Evolutionary conservation across 345 rosid genomes (phyloP), one percentile per base, ranked within the genome.

Genomic region (Gossypium turneri): DNA sequence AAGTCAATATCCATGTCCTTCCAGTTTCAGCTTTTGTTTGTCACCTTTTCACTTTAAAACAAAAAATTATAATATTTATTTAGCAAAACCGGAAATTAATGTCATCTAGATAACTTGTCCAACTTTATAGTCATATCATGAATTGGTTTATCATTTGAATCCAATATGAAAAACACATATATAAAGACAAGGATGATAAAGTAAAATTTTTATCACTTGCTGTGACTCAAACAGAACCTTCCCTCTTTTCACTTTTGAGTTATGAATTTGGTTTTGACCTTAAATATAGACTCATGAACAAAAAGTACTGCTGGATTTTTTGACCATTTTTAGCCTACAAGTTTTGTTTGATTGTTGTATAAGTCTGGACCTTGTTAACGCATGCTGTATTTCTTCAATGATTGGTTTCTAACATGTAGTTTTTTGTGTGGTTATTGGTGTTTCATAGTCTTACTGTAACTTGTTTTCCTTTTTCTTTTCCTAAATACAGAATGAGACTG

Each of bases 401-500:
- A 53, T 47, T 51, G 25, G 5, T 22, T 34, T 75, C 10, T 41
- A 15, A 24, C 2, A 43, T 29, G 4, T 51, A 15, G 3, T 12
- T 20, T 20, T 15, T 19, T 1, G 7, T 34, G 7, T 52, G 13
- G 22, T 41, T 62, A 57, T 63, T 0, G 4, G 61, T 50, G 9
- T 57, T 34, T 62, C 11, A 29, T 50, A 5, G 22, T 62, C 53
- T n/a, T 58, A 57, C 16, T 74, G 16, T 34, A 20, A 75, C 41
- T 34, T 22, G 12, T 75, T 75, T 22, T 80, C 25, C 15, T 38
- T 51, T 11, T 5, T 16, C 47, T 55, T 58, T 51, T 51, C 22
- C 60, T 71, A 61, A 60, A 57, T 81, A 82, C 88, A 95, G 99
- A 86, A 88, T 78, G 99, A 95, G 84, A 66, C 74, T 45, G 99